These are phyloP conservation scores for Penicillium sp. DNA, from an alignment of 2,329 filamentous ascomycete genomes.

Conservation along the genomic window DNA sequence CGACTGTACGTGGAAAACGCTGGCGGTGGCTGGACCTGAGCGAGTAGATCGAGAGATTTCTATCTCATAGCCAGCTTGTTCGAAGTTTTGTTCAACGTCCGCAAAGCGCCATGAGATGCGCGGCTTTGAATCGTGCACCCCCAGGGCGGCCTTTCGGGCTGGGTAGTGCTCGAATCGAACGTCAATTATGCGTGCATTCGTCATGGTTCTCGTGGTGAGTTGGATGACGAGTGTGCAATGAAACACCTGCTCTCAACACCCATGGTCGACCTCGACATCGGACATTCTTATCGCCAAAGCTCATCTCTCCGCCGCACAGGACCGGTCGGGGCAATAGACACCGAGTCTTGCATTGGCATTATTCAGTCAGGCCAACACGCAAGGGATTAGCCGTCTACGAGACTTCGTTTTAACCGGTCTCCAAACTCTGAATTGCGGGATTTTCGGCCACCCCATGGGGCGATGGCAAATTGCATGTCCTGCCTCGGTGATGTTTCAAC, in stretches of 20 bases:
- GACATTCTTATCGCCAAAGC: neutral
- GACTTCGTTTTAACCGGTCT: neutral
- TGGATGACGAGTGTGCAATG: neutral
- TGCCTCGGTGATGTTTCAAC: neutral
- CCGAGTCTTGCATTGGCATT: neutral
- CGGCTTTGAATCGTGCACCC: constrained; percentile 13
- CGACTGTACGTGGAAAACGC: neutral
- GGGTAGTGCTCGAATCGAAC: constrained; percentile 2
- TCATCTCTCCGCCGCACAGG: neutral
- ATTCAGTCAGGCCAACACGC: neutral
- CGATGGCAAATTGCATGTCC: neutral
- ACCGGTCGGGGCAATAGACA: neutral
- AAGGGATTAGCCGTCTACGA: neutral
- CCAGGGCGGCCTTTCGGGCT: neutral
- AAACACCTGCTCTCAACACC: neutral
- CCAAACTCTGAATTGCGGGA: neutral
- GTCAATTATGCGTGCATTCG: neutral
- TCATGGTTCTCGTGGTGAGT: neutral
- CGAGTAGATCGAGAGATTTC: constrained; percentile 16
- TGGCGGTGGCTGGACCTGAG: neutral
- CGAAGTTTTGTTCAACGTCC: constrained; percentile 23
- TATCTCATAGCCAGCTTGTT: constrained; percentile 34
- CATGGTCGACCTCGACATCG: too few relatives aligned
- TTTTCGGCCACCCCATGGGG: neutral
- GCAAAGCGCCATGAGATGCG: constrained; percentile 34